Base-by-base conservation (phyloP, 2,329 filamentous ascomycete species). In the Juglanconis sp. region DNA sequence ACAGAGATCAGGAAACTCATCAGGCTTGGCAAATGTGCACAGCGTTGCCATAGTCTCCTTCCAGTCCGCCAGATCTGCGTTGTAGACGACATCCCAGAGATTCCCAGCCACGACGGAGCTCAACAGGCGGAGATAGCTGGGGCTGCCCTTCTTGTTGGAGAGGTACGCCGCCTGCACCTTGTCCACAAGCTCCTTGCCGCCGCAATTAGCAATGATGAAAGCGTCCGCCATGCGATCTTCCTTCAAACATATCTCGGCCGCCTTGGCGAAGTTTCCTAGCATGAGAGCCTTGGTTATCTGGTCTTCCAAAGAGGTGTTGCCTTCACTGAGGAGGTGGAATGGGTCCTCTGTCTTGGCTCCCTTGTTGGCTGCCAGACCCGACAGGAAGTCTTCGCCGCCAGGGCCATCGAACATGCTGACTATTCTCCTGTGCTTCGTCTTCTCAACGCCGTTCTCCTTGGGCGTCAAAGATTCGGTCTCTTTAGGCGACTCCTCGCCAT, bases 141-240 rank as follows among this genome's bases (percentile, higher is more conserved):
- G 94, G 34, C 89, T 88, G 61, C 88, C 88, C 7, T 85, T 83
- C 74, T 93, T 92, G 69, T 89, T 89, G 60, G 91, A 89, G 65
- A 99, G 86, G 72, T 99, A 99, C 11, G 92, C 87, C 63, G 90
- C 84, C 74, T 98, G 95, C 5, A 94, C 94, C 78, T 96, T 97
- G 69, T 96, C 92, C 48, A 98, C 89, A 62, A 96, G 89, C 66
- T 92, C 90, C 72, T 96, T 92, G 53, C 94, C 95, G 61, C 95
- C 93, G 69, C 93, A 98, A 69, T 98, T 96, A 51, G 96, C 95
- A 71, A 99, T 94, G 79, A 99, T 92, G 76, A 99, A 96, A 44
- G 95, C 95, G 76, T 99, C 95, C 0, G 95, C 95, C 72, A 98
- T 87, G 56, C 93, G 87, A 65, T 96, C 87, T 73, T 97, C 92